phyloP scores from a whole-genome alignment of 148 eudicot genomes.

The Cornus kousa region DNA sequence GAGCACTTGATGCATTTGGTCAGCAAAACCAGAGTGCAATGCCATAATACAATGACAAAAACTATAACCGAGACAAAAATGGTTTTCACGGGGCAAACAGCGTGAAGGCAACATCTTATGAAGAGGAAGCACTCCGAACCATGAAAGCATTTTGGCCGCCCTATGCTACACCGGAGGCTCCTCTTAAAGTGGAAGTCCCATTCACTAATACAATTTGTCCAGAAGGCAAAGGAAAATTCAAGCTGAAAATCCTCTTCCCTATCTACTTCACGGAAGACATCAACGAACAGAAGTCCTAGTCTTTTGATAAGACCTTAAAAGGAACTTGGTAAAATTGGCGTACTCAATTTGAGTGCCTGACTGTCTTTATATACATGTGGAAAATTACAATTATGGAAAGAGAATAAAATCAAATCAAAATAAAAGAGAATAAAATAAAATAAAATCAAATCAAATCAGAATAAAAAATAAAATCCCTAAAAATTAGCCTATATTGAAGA shows the following conservation, averaged over 20 bases:
- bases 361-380: too few relatives aligned
- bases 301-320: slow-evolving; percentile 55
- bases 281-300: slow-evolving; percentile 29
- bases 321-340: too few relatives aligned
- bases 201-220: slow-evolving; percentile 68
- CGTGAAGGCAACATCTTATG: slow-evolving; percentile 82
- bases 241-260: slow-evolving; percentile 73
- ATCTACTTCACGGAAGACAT: slow-evolving; percentile 66
- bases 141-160: slow-evolving; percentile 99
- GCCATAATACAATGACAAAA: slow-evolving; percentile 81
- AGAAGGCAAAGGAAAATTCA: slow-evolving; percentile 79
- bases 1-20: slow-evolving; percentile 83
- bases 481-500: too few relatives aligned
- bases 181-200: slow-evolving; percentile 71
- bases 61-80: slow-evolving; percentile 58
- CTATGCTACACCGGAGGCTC: slow-evolving; percentile 91
- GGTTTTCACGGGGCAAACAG: slow-evolving; percentile 97
- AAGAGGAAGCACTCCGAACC: slow-evolving; percentile 87
- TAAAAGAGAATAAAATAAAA: too few relatives aligned
- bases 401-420: too few relatives aligned
- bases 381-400: too few relatives aligned
- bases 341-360: too few relatives aligned
- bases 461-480: too few relatives aligned
- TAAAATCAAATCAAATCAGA: too few relatives aligned
- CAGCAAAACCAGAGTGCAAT: slow-evolving; percentile 94